Evolutionary conservation across 2,329 filamentous ascomycete genomes (phyloP).

Genomic region (Amylocarpus encephaloides): DNA sequence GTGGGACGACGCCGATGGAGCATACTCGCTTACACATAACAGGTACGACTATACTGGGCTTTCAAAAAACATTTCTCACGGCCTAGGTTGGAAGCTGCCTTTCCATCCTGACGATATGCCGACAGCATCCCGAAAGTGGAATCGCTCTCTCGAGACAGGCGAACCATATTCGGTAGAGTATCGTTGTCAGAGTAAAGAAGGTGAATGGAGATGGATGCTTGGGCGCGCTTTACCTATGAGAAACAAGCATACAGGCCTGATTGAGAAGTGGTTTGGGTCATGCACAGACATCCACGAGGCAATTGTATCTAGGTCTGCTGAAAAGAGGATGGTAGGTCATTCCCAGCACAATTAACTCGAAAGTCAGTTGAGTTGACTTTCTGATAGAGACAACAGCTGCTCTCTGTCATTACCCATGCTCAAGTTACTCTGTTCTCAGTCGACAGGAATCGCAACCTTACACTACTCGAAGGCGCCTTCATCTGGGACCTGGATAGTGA

Average conservation of each 20-base stretch:
- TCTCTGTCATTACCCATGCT: constrained; percentile 67
- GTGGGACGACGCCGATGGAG: not conserved
- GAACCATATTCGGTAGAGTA: constrained; percentile 66
- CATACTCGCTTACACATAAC: not conserved
- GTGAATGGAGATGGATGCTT: constrained; percentile 74
- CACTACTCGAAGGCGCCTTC: constrained; percentile 63
- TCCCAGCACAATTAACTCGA: not conserved
- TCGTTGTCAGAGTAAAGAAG: constrained; percentile 58
- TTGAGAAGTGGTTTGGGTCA: constrained; percentile 76
- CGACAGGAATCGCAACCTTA: constrained; percentile 54
- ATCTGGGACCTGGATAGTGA: constrained; percentile 41
- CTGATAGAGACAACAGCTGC: constrained; percentile 52
- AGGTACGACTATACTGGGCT: constrained; percentile 68
- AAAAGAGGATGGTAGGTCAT: constrained; percentile 47
- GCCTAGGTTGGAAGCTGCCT: constrained; percentile 53
- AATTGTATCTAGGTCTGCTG: constrained; percentile 60
- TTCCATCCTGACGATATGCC: constrained; percentile 67
- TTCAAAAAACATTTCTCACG: constrained; percentile 53
- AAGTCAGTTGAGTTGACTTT: not conserved
- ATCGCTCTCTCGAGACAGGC: constrained; percentile 57
- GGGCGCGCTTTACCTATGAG: constrained; percentile 63
- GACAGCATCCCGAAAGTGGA: constrained; percentile 51
- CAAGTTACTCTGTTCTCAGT: constrained; percentile 72
- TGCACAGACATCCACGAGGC: constrained; percentile 75
- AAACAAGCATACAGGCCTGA: constrained; percentile 57